phyloP scores from a whole-genome alignment of 1,284 basidiomycete genomes.

The Cutaneotrichosporon cavernicola region DNA sequence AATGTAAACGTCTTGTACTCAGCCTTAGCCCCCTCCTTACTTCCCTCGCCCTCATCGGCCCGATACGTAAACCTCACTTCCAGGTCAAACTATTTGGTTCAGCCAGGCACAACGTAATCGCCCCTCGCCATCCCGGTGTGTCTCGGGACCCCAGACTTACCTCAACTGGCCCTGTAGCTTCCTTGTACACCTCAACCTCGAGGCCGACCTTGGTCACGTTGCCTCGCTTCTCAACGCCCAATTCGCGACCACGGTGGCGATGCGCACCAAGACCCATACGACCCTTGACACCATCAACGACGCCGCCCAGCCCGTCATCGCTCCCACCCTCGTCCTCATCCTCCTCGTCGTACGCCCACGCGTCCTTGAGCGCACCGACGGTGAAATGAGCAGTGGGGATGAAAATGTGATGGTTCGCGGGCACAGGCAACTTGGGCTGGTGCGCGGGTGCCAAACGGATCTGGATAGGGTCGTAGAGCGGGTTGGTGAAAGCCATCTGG shows the following conservation, averaged over 20 bases:
- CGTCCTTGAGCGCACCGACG: conserved; percentile 83
- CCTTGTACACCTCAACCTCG: conserved; percentile 34
- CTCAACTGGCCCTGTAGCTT: conserved; percentile 21
- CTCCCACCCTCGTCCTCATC: conserved; percentile 68
- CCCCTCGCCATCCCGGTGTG: not conserved
- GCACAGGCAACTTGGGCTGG: conserved; percentile 57
- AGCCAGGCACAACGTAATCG: conserved; percentile 10
- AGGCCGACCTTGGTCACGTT: conserved; percentile 76
- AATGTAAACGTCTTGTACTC: conserved; percentile 53
- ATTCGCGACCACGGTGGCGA: conserved; percentile 42
- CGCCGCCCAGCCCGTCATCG: conserved; percentile 43
- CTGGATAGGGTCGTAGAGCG: conserved; percentile 88
- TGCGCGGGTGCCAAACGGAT: conserved; percentile 65
- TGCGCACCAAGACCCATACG: conserved; percentile 51
- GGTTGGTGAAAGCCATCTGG: conserved; percentile 85
- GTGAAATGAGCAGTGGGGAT: conserved; percentile 73
- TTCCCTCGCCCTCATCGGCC: conserved; percentile 64
- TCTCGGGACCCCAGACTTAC: conserved; percentile 25
- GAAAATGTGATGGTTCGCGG: conserved; percentile 55
- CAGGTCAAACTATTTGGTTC: conserved; percentile 72
- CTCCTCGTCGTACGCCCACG: conserved; percentile 87
- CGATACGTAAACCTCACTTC: conserved; percentile 87
- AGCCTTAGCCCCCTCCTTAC: conserved; percentile 37
- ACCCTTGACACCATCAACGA: conserved; percentile 27
- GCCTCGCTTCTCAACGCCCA: conserved; percentile 59